Percentiles rank a stretch among this genome's conserved stretches.
These are phyloP conservation scores for Creolimax fragrantissima DNA, from an alignment of 78 protist species.

Conservation along the genomic window DNA sequence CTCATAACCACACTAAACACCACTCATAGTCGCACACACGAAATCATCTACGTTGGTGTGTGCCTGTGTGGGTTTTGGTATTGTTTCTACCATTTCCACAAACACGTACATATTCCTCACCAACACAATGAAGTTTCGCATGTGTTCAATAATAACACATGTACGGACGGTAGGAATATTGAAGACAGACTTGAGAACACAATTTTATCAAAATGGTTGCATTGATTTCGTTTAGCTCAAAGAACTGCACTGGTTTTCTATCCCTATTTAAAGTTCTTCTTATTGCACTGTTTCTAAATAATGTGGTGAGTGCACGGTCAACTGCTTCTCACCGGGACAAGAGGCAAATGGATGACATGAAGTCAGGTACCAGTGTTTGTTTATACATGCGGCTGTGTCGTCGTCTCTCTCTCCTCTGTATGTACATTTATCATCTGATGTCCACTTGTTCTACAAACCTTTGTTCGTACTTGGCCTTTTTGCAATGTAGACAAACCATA, in stretches of 20 bases:
- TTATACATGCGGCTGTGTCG: not conserved
- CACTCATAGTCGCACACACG: too few relatives aligned
- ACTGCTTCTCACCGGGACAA: too few relatives aligned
- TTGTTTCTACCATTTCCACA: not conserved
- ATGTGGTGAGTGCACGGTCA: too few relatives aligned
- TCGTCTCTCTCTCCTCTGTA: not conserved
- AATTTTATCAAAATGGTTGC: not conserved
- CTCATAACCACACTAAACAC: too few relatives aligned
- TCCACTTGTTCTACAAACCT: not conserved
- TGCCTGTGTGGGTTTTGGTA: not conserved
- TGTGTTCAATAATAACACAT: not conserved
- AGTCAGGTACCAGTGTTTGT: not conserved
- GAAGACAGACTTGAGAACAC: too few relatives aligned
- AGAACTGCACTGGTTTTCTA: not conserved
- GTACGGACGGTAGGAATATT: not conserved
- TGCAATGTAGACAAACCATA: not conserved
- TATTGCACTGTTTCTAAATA: not conserved
- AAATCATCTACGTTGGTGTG: too few relatives aligned
- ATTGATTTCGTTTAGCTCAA: not conserved
- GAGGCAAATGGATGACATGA: too few relatives aligned
- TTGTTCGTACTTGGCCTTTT: not conserved
- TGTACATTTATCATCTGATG: not conserved
- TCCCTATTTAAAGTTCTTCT: not conserved
- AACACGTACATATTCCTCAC: not conserved
- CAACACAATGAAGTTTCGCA: not conserved